Percentiles rank a stretch among this genome's conserved stretches.
Evolutionary conservation across 306 rosid genomes (phyloP).

Genomic region (Herpetospermum pedunculosum): DNA sequence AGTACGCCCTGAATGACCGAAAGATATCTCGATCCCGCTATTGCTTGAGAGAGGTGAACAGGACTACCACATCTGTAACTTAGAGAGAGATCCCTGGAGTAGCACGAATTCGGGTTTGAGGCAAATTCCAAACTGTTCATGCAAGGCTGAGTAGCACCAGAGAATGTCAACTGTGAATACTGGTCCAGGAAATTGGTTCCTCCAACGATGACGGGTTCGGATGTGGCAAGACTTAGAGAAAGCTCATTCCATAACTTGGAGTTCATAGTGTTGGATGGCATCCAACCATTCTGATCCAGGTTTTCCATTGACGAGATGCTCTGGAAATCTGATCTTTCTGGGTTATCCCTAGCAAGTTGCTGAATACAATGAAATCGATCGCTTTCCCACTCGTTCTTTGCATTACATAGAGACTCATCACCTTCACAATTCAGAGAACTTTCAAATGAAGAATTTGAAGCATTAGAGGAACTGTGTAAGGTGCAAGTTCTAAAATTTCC

Average conservation of each 20-base stretch:
- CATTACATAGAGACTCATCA: conserved; percentile 25
- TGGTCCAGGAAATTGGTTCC: conserved; percentile 30
- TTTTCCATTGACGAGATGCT: conserved; percentile 27
- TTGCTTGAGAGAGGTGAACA: conserved; percentile 29
- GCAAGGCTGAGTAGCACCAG: conserved; percentile 23
- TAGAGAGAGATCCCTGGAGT: neutral
- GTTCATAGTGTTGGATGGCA: conserved; percentile 30
- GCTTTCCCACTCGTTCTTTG: conserved; percentile 17
- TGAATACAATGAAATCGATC: conserved; percentile 19
- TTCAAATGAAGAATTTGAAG: conserved; percentile 24
- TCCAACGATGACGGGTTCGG: conserved; percentile 15
- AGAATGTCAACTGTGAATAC: conserved; percentile 33
- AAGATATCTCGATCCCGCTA: conserved; percentile 64
- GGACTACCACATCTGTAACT: neutral
- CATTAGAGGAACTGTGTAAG: conserved; percentile 30
- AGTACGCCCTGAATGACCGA: conserved; percentile 60
- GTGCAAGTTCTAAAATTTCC: conserved; percentile 23
- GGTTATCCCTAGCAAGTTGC: conserved; percentile 16
- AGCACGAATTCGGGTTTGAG: conserved; percentile 14
- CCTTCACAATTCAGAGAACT: conserved; percentile 13
- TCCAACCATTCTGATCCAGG: conserved; percentile 39
- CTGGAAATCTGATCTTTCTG: conserved; percentile 13
- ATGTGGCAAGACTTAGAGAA: conserved; percentile 53
- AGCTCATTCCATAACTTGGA: conserved; percentile 45
- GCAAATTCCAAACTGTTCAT: conserved; percentile 30